A percentile compares a stretch with the other conserved stretches of the same genome.
phyloP scores from a whole-genome alignment of 495 filamentous ascomycete genomes.

The Neurospora hispaniola region DNA sequence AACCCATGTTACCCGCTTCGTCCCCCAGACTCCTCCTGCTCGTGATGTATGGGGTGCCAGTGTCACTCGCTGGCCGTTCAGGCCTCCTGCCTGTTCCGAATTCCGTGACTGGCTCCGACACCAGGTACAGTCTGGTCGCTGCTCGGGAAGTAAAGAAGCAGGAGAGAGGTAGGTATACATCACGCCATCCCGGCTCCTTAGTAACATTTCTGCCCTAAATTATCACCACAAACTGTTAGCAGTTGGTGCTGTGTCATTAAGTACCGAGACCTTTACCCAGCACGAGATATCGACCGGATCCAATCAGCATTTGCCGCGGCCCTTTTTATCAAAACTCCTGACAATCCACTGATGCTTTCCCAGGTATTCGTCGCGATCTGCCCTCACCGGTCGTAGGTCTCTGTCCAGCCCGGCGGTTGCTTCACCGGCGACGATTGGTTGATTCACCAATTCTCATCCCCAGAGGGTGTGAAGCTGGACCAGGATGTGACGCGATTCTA shows the following conservation, averaged over 20 bases:
- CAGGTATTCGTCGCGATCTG: slow-evolving; percentile 1
- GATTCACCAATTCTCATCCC: slow-evolving; percentile 7
- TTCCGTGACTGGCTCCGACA: not conserved
- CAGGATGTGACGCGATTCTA: slow-evolving; percentile 8
- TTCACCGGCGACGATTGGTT: slow-evolving; percentile 15
- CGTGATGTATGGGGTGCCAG: not conserved
- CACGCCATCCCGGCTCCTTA: not conserved
- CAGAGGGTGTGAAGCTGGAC: slow-evolving; percentile 16
- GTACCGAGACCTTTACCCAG: not conserved
- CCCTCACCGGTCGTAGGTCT: slow-evolving; percentile 16
- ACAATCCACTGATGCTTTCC: not conserved
- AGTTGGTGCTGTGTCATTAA: not conserved
- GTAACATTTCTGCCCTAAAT: not conserved
- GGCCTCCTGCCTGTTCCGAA: not conserved
- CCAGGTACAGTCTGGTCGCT: not conserved
- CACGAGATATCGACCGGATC: not conserved
- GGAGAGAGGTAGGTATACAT: not conserved
- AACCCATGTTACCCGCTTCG: not conserved
- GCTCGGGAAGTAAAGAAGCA: not conserved
- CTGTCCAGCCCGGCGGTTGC: slow-evolving; percentile 1
- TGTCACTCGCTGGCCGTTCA: not conserved
- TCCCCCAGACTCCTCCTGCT: not conserved
- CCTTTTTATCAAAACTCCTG: not conserved
- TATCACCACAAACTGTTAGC: not conserved
- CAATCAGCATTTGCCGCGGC: not conserved